phyloP scores from a whole-genome alignment of 805 yeast species.

The Yarrowia sp. region DNA sequence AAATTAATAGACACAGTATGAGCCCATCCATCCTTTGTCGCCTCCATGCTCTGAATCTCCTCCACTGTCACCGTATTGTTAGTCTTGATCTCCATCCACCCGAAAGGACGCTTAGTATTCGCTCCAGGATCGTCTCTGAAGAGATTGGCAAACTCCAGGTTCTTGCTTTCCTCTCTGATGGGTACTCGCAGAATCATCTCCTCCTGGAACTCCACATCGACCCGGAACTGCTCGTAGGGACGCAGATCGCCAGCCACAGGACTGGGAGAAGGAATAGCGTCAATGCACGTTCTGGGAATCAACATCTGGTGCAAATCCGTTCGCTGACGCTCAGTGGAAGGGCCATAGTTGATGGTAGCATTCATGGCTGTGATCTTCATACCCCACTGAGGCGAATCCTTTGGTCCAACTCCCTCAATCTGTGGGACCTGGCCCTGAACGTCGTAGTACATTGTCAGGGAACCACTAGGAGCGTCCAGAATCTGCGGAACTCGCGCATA shows the following conservation, averaged over 20 bases:
- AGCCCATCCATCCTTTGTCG: constrained; percentile 63
- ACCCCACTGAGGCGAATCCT: constrained; percentile 60
- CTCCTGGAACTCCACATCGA: constrained; percentile 66
- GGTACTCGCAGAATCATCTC: constrained; percentile 78
- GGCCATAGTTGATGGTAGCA: constrained; percentile 83
- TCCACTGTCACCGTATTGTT: constrained; percentile 60
- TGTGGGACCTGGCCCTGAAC: constrained; percentile 67
- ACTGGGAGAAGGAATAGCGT: constrained; percentile 56
- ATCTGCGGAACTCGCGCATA: constrained; percentile 82
- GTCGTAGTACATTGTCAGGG: constrained; percentile 72
- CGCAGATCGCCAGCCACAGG: constrained; percentile 61
- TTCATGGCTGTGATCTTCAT: constrained; percentile 63
- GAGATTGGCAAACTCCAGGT: constrained; percentile 53
- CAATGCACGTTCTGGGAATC: constrained; percentile 70
- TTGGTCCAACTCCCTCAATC: neutral
- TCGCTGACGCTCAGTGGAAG: constrained; percentile 94
- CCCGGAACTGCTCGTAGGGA: constrained; percentile 61
- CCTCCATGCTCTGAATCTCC: constrained; percentile 58
- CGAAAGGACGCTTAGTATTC: constrained; percentile 71
- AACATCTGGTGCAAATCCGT: constrained; percentile 66
- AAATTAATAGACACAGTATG: constrained; percentile 59
- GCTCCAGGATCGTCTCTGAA: constrained; percentile 48
- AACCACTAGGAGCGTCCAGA: constrained; percentile 63
- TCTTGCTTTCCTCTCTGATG: constrained; percentile 83
- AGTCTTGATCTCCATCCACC: constrained; percentile 85